These are phyloP conservation scores for Brassica hybrid DNA, from an alignment of 441 rosid species.

Conservation along the genomic window DNA sequence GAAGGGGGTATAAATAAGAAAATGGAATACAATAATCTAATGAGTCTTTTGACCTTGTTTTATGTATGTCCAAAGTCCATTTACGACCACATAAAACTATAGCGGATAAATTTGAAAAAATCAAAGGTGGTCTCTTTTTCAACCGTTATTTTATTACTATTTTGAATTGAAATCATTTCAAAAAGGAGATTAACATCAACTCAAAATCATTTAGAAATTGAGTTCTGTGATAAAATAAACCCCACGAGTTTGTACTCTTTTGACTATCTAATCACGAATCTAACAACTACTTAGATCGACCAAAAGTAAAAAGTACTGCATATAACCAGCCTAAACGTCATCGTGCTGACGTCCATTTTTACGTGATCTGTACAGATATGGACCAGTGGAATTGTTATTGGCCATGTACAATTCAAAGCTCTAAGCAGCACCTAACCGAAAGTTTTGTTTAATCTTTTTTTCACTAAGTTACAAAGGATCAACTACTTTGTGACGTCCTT, in stretches of 20 bases:
- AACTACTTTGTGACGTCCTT: constrained; percentile 23
- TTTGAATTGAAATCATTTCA: background rate
- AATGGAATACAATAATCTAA: background rate
- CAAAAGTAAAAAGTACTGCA: constrained; percentile 8
- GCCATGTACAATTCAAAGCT: too few relatives aligned
- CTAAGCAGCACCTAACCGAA: background rate
- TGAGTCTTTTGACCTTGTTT: constrained; percentile 16
- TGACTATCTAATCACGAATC: too few relatives aligned
- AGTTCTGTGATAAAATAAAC: constrained; percentile 14
- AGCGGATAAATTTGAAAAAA: constrained; percentile 16
- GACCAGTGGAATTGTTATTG: too few relatives aligned
- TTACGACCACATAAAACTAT: constrained; percentile 26
- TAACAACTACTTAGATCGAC: background rate
- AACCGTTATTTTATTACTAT: constrained; percentile 13
- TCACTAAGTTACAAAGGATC: background rate
- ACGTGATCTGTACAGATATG: too few relatives aligned
- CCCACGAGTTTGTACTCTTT: too few relatives aligned
- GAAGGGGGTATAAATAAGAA: too few relatives aligned
- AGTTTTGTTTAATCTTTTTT: background rate
- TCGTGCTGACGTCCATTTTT: too few relatives aligned
- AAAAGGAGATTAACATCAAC: constrained; percentile 20
- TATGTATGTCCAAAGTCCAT: constrained; percentile 15
- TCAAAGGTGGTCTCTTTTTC: constrained; percentile 33
- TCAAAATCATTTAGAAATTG: constrained; percentile 26
- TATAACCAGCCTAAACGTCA: background rate